Conservation (phyloP, 768 basidiomycete genomes). For the Royoungia palumana region DNA sequence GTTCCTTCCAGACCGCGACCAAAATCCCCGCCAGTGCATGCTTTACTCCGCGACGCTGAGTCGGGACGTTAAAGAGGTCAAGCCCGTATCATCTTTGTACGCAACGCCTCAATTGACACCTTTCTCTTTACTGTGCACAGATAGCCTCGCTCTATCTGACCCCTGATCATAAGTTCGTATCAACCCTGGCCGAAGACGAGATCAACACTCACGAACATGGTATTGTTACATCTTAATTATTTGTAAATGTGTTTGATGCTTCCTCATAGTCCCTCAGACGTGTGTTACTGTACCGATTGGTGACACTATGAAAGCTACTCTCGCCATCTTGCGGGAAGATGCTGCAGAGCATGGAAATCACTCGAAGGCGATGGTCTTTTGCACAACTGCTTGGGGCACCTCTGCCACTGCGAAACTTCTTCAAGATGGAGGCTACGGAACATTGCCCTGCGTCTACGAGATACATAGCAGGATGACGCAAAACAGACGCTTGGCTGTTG, state of each 20-base stretch:
- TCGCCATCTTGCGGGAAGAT: constrained; percentile 40
- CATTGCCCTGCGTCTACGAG: constrained; percentile 41
- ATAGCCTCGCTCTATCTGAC: constrained; percentile 28
- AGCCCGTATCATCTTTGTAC: constrained; percentile 1
- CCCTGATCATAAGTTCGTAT: constrained; percentile 44
- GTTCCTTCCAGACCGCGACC: constrained; percentile 39
- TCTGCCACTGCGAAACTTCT: constrained; percentile 38
- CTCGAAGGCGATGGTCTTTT: constrained; percentile 57
- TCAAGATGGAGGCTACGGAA: constrained; percentile 26
- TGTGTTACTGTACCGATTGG: constrained; percentile 40
- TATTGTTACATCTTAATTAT: constrained; percentile 10
- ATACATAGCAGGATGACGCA: constrained; percentile 61
- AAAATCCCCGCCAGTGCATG: constrained; percentile 61
- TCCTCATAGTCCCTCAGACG: constrained; percentile 45
- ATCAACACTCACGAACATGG: constrained; percentile 62
- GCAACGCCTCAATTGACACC: not conserved
- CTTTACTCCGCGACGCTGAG: constrained; percentile 76
- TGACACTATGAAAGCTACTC: constrained; percentile 39
- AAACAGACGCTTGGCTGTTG: constrained; percentile 42
- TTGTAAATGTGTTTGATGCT: not conserved
- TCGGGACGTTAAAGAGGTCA: constrained; percentile 56
- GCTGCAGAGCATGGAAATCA: constrained; percentile 22
- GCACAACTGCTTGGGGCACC: constrained; percentile 63
- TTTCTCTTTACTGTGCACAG: constrained; percentile 3
- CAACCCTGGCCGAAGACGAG: constrained; percentile 56